Evolutionary conservation across 257 asterid species (phyloP).

Genomic region (Solanum bukasovii): DNA sequence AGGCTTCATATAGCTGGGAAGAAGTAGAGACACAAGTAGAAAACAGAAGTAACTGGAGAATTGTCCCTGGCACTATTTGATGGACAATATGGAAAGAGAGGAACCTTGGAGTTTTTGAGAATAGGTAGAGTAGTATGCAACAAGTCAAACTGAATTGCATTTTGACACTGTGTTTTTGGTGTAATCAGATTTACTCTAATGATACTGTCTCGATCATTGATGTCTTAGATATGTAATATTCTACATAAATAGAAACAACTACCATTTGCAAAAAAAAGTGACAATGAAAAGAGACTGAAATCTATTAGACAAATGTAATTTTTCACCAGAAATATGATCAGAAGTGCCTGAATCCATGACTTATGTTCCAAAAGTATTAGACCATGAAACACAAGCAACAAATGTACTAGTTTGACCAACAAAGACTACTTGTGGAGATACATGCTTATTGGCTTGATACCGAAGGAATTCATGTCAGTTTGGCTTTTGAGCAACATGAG

Average conservation of each 20-base stretch:
- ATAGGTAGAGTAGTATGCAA: background rate
- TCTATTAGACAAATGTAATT: background rate
- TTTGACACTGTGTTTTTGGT: background rate
- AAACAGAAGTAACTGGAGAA: background rate
- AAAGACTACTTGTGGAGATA: background rate
- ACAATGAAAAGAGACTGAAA: background rate
- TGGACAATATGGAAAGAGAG: background rate
- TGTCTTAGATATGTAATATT: background rate
- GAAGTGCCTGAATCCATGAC: background rate
- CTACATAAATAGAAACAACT: background rate
- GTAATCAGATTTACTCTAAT: background rate
- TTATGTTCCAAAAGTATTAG: background rate
- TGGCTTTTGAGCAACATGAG: background rate
- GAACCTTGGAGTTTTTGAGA: background rate
- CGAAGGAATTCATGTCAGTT: background rate
- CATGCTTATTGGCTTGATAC: background rate
- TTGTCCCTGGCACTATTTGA: background rate
- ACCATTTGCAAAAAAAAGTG: background rate
- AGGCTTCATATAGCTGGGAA: background rate
- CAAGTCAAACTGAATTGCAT: background rate
- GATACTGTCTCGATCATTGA: background rate
- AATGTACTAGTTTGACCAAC: background rate
- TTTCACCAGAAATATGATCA: background rate
- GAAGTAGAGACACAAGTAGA: background rate
- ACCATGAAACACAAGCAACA: background rate